Conservation (phyloP, 352 stramenopile genomes). For the Globisporangium ultimum region DNA sequence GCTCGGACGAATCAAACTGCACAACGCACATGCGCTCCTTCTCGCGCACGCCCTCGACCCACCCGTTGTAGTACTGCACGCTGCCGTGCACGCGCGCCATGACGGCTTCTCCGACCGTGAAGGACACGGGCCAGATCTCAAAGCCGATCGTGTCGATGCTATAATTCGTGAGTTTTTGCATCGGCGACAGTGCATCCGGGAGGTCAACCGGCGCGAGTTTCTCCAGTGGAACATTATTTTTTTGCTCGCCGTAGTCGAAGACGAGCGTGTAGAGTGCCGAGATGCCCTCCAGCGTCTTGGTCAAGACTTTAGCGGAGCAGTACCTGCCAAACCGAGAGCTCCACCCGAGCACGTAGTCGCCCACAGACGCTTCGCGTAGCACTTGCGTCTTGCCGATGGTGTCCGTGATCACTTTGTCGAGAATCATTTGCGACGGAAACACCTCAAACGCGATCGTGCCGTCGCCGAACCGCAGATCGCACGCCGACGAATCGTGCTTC, state of each 20-base stretch:
- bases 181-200: constrained; percentile 43
- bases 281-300: constrained; percentile 22
- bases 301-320: constrained; percentile 49
- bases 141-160: constrained; percentile 77
- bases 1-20: constrained; percentile 68
- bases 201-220: constrained; percentile 57
- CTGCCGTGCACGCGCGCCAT: constrained; percentile 58
- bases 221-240: constrained; percentile 40
- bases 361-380: constrained; percentile 23
- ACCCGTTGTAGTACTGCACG: constrained; percentile 54
- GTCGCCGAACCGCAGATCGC: constrained; percentile 68
- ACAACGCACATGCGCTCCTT: constrained; percentile 60
- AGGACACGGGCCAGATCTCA: constrained; percentile 51
- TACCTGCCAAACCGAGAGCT: constrained; percentile 70
- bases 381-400: constrained; percentile 12
- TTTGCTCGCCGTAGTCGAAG: constrained; percentile 73
- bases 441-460: constrained; percentile 77
- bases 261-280: constrained; percentile 45
- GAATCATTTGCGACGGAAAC: constrained; percentile 78
- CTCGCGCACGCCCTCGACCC: constrained; percentile 51
- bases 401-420: constrained; percentile 30
- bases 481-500: constrained; percentile 53
- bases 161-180: constrained; percentile 71
- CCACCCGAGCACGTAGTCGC: constrained; percentile 67
- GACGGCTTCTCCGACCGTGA: constrained; percentile 53